Evolutionary conservation across 768 basidiomycete genomes (phyloP).

Genomic region (Russula emetica): DNA sequence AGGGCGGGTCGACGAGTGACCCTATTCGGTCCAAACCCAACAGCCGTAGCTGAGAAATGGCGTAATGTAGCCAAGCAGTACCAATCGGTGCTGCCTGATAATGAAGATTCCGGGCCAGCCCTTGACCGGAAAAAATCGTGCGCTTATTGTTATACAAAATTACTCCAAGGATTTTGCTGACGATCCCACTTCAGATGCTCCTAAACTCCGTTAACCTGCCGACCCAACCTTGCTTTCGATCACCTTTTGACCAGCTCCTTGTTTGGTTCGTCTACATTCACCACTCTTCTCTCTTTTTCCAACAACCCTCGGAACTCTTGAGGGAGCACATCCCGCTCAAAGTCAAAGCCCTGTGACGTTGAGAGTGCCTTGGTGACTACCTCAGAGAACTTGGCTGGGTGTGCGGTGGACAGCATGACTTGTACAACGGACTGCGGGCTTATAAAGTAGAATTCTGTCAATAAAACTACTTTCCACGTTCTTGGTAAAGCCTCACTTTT

Average conservation of each 20-base stretch:
- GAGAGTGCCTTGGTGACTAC: constrained; percentile 82
- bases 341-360: constrained; percentile 56
- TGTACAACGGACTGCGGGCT: constrained; percentile 54
- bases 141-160: neutral
- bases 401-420: constrained; percentile 88
- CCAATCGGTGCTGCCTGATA: constrained; percentile 19
- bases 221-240: constrained; percentile 43
- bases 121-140: neutral
- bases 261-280: constrained; percentile 66
- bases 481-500: constrained; percentile 47
- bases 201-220: neutral
- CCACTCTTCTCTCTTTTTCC: constrained; percentile 69
- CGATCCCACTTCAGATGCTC: neutral
- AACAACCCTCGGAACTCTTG: constrained; percentile 78
- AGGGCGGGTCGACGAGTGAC: constrained; percentile 10
- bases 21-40: constrained; percentile 7
- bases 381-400: constrained; percentile 94
- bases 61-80: constrained; percentile 14
- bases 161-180: constrained; percentile 1
- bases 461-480: neutral
- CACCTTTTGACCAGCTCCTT: constrained; percentile 71
- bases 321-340: constrained; percentile 77
- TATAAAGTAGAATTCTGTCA: constrained; percentile 4
- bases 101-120: constrained; percentile 3
- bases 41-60: constrained; percentile 14